Percentiles rank a stretch among this genome's conserved stretches.
These are phyloP conservation scores for Colletotrichum melonis DNA, from an alignment of 2,329 filamentous ascomycete genomes.

Conservation along the genomic window DNA sequence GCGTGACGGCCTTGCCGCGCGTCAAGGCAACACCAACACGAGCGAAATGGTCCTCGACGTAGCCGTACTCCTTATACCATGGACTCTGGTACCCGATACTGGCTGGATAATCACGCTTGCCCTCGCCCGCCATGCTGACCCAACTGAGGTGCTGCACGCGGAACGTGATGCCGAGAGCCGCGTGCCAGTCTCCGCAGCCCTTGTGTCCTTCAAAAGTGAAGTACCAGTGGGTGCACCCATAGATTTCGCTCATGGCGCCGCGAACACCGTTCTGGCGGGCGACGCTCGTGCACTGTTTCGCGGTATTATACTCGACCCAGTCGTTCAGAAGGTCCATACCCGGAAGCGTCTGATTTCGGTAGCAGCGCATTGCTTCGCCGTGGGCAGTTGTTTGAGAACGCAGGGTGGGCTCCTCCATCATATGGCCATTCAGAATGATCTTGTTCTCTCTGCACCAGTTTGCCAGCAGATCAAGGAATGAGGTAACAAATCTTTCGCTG, in stretches of 20 bases:
- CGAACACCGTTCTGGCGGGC: slow-evolving; percentile 43
- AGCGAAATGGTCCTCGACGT: slow-evolving; percentile 46
- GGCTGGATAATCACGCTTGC: slow-evolving; percentile 46
- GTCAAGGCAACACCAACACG: slow-evolving; percentile 45
- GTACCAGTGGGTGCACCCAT: slow-evolving; percentile 45
- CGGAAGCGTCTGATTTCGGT: slow-evolving; percentile 44
- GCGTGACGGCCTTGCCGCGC: slow-evolving; percentile 42
- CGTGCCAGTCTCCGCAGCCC: slow-evolving; percentile 48
- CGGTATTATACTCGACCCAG: slow-evolving; percentile 46
- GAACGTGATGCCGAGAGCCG: slow-evolving; percentile 46
- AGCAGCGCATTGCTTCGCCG: slow-evolving; percentile 48
- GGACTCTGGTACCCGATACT: slow-evolving; percentile 46
- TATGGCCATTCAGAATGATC: slow-evolving; percentile 43
- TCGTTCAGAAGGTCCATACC: slow-evolving; percentile 46
- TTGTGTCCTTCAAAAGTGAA: slow-evolving; percentile 48
- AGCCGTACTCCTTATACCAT: slow-evolving; percentile 46
- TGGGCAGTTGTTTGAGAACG: slow-evolving; percentile 44
- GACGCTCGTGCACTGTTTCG: slow-evolving; percentile 45
- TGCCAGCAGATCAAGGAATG: slow-evolving; percentile 44
- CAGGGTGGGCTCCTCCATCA: slow-evolving; percentile 47
- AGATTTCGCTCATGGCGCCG: slow-evolving; percentile 45
- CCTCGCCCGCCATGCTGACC: slow-evolving; percentile 47
- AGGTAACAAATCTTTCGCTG: slow-evolving; percentile 44
- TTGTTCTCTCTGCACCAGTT: slow-evolving; percentile 43
- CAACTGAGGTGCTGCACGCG: slow-evolving; percentile 46